Percentiles rank a stretch among this genome's conserved stretches.
These are phyloP conservation scores for Phialophora verrucosa DNA, from an alignment of 2,329 filamentous ascomycete species.

Conservation along the genomic window DNA sequence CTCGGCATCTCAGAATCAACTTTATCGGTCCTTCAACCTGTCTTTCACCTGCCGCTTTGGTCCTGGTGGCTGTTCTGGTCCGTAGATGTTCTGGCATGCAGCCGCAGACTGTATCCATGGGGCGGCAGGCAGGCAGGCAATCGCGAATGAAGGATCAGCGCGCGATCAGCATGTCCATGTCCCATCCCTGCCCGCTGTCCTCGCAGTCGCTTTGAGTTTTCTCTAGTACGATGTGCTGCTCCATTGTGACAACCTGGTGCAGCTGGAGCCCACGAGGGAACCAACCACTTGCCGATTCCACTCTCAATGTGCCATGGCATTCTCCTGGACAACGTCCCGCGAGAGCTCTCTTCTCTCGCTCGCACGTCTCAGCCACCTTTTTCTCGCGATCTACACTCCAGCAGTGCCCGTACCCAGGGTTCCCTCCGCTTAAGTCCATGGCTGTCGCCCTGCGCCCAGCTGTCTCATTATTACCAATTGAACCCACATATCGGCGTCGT, in stretches of 20 bases:
- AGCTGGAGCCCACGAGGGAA: not conserved
- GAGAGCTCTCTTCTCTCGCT: not conserved
- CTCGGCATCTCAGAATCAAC: not conserved
- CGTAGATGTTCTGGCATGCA: not conserved
- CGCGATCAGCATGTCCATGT: not conserved
- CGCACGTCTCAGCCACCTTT: conserved; percentile 10
- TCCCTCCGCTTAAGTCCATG: conserved; percentile 5
- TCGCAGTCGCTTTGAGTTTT: not conserved
- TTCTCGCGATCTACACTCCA: conserved; percentile 5
- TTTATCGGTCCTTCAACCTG: conserved; percentile 12
- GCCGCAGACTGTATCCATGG: not conserved
- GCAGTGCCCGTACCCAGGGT: not conserved
- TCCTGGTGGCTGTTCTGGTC: conserved; percentile 12
- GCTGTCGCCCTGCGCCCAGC: conserved; percentile 6
- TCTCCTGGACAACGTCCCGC: not conserved
- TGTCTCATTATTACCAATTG: conserved; percentile 7
- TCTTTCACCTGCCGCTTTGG: conserved; percentile 19
- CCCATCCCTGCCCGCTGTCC: not conserved
- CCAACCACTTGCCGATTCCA: not conserved
- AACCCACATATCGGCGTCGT: conserved; percentile 5
- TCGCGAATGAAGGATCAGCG: not conserved
- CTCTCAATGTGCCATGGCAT: not conserved
- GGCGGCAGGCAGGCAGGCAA: not conserved
- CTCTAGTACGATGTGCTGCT: not conserved
- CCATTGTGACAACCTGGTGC: conserved; percentile 1